phyloP scores from a whole-genome alignment of 164 flowering plant genomes.

The Magnolia kwangsiensis region DNA sequence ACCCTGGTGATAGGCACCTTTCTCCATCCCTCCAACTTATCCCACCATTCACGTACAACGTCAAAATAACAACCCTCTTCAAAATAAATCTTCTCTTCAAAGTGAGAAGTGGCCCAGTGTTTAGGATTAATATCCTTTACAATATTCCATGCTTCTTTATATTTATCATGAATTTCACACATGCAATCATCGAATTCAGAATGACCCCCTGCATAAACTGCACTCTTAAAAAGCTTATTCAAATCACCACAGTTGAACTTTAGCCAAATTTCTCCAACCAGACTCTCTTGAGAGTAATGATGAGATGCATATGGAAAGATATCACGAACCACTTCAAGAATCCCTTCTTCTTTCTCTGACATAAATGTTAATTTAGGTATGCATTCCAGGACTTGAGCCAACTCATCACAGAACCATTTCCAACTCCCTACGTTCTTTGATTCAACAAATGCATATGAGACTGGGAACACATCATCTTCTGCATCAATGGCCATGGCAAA shows the following conservation, averaged over 20 bases:
- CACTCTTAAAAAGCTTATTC: background rate
- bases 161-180: background rate
- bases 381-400: background rate
- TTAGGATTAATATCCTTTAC: background rate
- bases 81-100: background rate
- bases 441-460: background rate
- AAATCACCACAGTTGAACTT: background rate
- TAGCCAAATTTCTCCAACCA: background rate
- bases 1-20: too few relatives aligned
- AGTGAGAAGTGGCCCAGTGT: background rate
- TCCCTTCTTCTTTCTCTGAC: background rate
- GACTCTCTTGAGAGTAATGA: background rate
- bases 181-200: background rate
- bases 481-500: too few relatives aligned
- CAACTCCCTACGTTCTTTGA: background rate
- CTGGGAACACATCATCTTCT: background rate
- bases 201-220: background rate
- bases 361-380: background rate
- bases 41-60: too few relatives aligned
- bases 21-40: too few relatives aligned
- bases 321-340: background rate
- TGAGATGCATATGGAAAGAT: background rate
- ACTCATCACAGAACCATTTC: background rate
- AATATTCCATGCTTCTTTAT: background rate
- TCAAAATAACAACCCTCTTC: too few relatives aligned